These are phyloP conservation scores for Lyophyllum atratum DNA, from an alignment of 768 basidiomycete genomes.

Conservation along the genomic window DNA sequence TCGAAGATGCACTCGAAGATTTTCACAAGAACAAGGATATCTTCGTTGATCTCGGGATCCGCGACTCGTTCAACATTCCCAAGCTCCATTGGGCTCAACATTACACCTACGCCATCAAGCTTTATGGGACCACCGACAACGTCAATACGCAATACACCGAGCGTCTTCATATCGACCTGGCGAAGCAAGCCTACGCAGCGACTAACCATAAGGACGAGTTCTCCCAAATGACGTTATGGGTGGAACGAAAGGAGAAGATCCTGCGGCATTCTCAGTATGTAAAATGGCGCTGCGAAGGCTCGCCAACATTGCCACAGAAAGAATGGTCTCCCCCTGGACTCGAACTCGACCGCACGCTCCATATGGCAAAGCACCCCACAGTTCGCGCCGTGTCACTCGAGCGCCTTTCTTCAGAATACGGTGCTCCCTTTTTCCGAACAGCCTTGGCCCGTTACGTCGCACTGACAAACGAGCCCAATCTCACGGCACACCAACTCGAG, in stretches of 20 bases:
- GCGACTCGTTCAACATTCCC: constrained; percentile 35
- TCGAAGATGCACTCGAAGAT: constrained; percentile 25
- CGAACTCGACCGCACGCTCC: constrained; percentile 4
- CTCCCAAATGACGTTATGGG: constrained; percentile 39
- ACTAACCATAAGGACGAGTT: constrained; percentile 38
- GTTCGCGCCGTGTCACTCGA: constrained; percentile 15
- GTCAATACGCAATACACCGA: constrained; percentile 42
- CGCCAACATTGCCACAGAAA: neutral
- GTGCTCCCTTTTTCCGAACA: constrained; percentile 13
- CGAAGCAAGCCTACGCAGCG: constrained; percentile 26
- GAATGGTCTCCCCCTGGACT: constrained; percentile 8
- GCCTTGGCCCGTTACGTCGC: constrained; percentile 27
- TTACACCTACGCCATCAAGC: constrained; percentile 30
- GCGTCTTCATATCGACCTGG: constrained; percentile 40
- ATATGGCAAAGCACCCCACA: constrained; percentile 25
- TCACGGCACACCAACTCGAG: constrained; percentile 15
- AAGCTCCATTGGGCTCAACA: constrained; percentile 42
- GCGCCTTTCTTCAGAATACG: neutral
- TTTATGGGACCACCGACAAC: constrained; percentile 37
- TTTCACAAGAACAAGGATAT: constrained; percentile 41
- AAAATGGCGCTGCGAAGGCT: constrained; percentile 16
- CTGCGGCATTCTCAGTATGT: constrained; percentile 22
- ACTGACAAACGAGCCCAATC: constrained; percentile 10
- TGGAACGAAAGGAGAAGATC: constrained; percentile 34
- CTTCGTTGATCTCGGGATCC: constrained; percentile 35